phyloP scores from a whole-genome alignment of 2,329 filamentous ascomycete genomes.

The Ilyonectria sp. region DNA sequence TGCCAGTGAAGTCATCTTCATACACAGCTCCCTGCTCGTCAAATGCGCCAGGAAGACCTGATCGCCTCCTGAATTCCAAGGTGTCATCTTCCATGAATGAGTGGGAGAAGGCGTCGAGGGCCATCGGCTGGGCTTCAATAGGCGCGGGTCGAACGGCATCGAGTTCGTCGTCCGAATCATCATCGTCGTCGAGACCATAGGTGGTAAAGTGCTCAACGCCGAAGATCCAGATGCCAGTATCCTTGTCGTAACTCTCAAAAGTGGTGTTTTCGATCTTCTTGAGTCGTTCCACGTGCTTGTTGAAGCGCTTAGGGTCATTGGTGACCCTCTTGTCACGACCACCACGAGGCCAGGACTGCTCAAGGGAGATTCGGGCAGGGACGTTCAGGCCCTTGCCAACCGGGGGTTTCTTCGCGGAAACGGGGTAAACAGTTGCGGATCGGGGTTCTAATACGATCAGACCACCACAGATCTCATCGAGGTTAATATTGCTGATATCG shows the following conservation, averaged over 20 bases:
- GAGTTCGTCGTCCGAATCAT: constrained; percentile 74
- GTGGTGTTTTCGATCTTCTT: constrained; percentile 84
- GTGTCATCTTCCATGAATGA: constrained; percentile 67
- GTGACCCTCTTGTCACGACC: constrained; percentile 70
- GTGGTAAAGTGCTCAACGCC: constrained; percentile 97
- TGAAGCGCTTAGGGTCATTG: constrained; percentile 74
- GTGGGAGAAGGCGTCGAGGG: constrained; percentile 41
- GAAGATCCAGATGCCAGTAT: constrained; percentile 92
- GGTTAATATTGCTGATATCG: constrained; percentile 83
- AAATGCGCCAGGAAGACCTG: constrained; percentile 84
- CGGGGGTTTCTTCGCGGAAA: constrained; percentile 82
- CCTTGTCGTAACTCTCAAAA: constrained; percentile 84
- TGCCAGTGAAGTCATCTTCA: constrained; percentile 69
- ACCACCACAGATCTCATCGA: constrained; percentile 84
- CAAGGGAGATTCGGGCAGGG: constrained; percentile 87
- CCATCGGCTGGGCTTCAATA: constrained; percentile 35
- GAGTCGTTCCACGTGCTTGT: constrained; percentile 87
- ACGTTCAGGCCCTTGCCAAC: constrained; percentile 93
- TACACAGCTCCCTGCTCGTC: constrained; percentile 71
- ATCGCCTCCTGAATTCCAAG: constrained; percentile 68
- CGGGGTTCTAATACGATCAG: constrained; percentile 85
- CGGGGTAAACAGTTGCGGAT: constrained; percentile 89
- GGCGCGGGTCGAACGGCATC: constrained; percentile 41
- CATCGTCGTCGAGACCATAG: constrained; percentile 87
- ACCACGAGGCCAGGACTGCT: constrained; percentile 91